phyloP scores from a whole-genome alignment of 441 rosid species.

The Dalechampia spathulata region DNA sequence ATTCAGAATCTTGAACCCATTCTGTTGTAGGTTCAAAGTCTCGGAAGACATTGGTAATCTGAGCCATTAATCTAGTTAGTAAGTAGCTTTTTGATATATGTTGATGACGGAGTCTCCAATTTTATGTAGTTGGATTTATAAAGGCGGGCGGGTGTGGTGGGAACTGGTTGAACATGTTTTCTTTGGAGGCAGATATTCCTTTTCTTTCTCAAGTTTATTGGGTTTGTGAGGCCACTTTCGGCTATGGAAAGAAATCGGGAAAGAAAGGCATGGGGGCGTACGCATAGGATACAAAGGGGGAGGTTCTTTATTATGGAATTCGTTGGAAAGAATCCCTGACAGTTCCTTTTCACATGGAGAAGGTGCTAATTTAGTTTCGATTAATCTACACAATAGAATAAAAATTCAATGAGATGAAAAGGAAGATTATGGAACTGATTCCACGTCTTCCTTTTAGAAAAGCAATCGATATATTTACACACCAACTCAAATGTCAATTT shows the following conservation, averaged over 20 bases:
- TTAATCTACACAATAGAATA: too few species aligned
- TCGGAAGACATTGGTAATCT: slow-evolving; percentile 1
- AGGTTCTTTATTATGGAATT: neutral
- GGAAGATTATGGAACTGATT: too few species aligned
- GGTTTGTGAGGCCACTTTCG: neutral
- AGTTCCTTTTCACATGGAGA: too few species aligned
- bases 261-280: neutral
- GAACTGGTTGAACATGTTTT: neutral
- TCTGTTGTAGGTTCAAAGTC: slow-evolving; percentile 23
- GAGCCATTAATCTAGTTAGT: neutral
- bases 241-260: neutral
- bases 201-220: slow-evolving; percentile 1
- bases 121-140: neutral
- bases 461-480: too few species aligned
- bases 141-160: neutral
- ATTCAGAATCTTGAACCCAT: slow-evolving; percentile 40
- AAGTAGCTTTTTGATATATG: neutral
- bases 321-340: too few species aligned
- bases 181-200: slow-evolving; percentile 1
- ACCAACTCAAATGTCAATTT: too few species aligned
- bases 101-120: neutral
- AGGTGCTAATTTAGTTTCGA: too few species aligned
- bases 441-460: too few species aligned
- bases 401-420: too few species aligned
- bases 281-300: neutral